phyloP scores from a whole-genome alignment of 768 basidiomycete species.

The Pisolithus microcarpus region DNA sequence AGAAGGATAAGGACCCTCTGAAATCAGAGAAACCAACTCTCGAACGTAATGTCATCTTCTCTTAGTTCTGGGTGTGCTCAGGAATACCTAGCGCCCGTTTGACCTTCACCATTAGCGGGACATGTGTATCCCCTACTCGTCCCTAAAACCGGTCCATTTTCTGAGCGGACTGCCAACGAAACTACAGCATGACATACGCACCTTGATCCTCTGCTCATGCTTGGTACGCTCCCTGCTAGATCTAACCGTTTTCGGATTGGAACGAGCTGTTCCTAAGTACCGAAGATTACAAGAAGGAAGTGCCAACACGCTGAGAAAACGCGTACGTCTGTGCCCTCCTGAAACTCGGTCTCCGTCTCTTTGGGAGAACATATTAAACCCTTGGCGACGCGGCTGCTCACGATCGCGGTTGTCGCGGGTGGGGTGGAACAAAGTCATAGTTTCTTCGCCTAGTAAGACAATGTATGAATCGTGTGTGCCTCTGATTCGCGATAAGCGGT shows the following conservation, averaged over 20 bases:
- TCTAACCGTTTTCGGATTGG: constrained; percentile 40
- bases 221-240: constrained; percentile 41
- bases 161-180: no score
- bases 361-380: constrained; percentile 1
- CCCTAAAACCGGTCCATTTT: constrained; percentile 27
- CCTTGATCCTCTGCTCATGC: constrained; percentile 40
- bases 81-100: constrained; percentile 46
- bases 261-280: constrained; percentile 35
- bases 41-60: background rate
- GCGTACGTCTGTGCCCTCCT: constrained; percentile 40
- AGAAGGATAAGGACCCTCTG: no score
- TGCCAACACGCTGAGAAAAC: background rate
- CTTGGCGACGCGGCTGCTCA: no score
- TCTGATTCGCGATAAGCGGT: no score
- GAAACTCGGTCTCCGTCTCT: constrained; percentile 40
- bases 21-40: no score
- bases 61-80: constrained; percentile 30
- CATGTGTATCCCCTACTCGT: constrained; percentile 33
- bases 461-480: no score
- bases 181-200: constrained; percentile 18
- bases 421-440: no score
- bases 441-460: no score
- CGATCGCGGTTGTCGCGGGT: no score
- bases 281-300: constrained; percentile 4
- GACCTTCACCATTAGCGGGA: constrained; percentile 42